Evolutionary conservation across 2,329 filamentous ascomycete species (phyloP), one percentile per base, ranked within the genome.

Genomic region (Fusarium veterinarium): DNA sequence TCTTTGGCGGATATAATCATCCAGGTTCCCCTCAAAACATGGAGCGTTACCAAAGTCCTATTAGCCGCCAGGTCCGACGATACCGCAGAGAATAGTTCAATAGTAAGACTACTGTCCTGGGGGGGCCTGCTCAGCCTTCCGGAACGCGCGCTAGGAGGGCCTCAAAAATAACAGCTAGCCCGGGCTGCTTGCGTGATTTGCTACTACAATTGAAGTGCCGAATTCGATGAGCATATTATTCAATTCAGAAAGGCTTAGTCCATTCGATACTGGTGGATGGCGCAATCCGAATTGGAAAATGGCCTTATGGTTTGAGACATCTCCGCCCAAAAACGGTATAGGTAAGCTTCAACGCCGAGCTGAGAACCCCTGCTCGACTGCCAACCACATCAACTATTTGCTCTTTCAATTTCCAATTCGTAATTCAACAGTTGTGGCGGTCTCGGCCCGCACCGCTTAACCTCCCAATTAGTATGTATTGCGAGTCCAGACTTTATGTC

Each of bases 41-140:
- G 3, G 16, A 23, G 6, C 3, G 2, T 17, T 33, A 33, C 46
- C 20, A 3, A 49, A 19, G 30, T 33, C 8, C n/a, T 8, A 13
- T 23, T 23, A 19, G 16, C 20, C 30, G 46, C 46, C 16, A 23
- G 0, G 8, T 13, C 30, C n/a, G 30, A 19, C 5, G 30, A 33
- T 19, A 0, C 16, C 46, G 30, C 30, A 1, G 16, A 19, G 8
- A 13, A 19, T 4, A 19, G 0, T 33, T 23, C 30, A 33, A 19
- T 33, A 8, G n/a, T 10, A 8, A 13, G 16, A 14, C n/a, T 10
- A 7, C 14, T 7, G 4, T 2, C 11, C 2, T 10, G 0, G 2
- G 16, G 16, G 3, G 5, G 14, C 5, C 3, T 9, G 16, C 16
- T 49, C 10, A 19, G 20, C 20, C 16, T 13, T 33, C 3, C 3